Percentiles rank a stretch among this genome's conserved stretches.
Conservation (phyloP, 139 green algal species). For the Chlorella sp. region DNA sequence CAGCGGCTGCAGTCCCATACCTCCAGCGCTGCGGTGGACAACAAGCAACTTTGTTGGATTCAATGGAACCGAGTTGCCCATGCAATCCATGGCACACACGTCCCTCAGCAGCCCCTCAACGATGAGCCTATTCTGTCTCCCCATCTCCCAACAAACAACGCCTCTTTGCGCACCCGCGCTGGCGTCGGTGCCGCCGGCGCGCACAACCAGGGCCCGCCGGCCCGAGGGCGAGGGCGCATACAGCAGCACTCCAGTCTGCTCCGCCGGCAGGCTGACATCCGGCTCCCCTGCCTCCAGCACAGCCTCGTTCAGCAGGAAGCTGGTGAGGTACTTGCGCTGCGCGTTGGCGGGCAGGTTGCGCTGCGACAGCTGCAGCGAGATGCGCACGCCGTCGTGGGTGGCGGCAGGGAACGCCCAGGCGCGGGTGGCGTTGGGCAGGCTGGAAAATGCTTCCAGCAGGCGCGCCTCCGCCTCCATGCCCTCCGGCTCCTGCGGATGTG, state of each 20-base stretch:
- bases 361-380: conserved; percentile 68
- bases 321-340: conserved; percentile 65
- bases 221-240: conserved; percentile 73
- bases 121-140: no score
- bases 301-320: conserved; percentile 46
- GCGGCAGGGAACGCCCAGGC: conserved; percentile 46
- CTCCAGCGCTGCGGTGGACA: neutral
- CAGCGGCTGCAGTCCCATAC: conserved; percentile 6
- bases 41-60: no score
- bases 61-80: no score
- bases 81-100: no score
- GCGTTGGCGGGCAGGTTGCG: conserved; percentile 82
- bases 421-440: conserved; percentile 54
- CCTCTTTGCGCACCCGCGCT: neutral
- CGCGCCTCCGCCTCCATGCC: conserved; percentile 58
- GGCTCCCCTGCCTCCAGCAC: conserved; percentile 11
- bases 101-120: no score
- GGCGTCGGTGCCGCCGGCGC: conserved; percentile 23
- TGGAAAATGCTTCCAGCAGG: conserved; percentile 54
- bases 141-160: no score
- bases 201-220: conserved; percentile 37
- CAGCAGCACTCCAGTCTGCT: conserved; percentile 59
- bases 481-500: conserved; percentile 48
- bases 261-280: conserved; percentile 49
- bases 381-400: neutral